These are phyloP conservation scores for Puccinia polysora DNA, from an alignment of 1,284 basidiomycete species.

Conservation along the genomic window DNA sequence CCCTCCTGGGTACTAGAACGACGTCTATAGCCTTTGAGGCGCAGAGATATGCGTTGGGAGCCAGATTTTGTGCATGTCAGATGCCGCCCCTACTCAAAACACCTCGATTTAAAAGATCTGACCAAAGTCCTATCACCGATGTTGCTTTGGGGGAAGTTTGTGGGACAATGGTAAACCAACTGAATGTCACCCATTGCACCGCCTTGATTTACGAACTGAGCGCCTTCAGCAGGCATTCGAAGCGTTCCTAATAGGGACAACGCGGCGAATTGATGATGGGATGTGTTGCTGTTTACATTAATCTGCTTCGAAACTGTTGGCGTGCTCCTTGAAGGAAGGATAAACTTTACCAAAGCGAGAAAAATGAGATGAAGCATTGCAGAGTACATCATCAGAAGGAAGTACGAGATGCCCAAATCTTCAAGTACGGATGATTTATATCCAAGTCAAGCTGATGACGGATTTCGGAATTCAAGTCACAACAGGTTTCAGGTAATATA, in stretches of 20 bases:
- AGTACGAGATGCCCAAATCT: background rate
- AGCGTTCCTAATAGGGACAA: constrained; percentile 7
- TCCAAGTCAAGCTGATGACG: background rate
- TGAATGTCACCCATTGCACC: constrained; percentile 37
- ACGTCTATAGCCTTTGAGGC: constrained; percentile 14
- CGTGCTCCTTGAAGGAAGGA: background rate
- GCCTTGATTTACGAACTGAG: constrained; percentile 34
- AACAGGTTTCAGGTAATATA: too few species aligned
- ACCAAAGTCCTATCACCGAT: constrained; percentile 5
- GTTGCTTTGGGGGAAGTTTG: constrained; percentile 6
- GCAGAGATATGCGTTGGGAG: background rate
- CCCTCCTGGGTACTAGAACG: constrained; percentile 25
- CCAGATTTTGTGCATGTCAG: background rate
- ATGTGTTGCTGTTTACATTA: background rate
- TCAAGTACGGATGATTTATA: background rate
- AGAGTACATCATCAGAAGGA: background rate
- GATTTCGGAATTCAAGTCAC: background rate
- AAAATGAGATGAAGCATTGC: background rate
- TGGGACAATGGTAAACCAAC: constrained; percentile 22
- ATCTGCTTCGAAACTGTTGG: background rate
- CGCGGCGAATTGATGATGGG: background rate
- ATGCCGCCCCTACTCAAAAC: background rate
- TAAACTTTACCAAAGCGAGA: background rate
- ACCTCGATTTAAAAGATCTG: background rate
- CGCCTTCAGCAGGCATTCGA: constrained; percentile 19